Conservation (phyloP, 805 yeast genomes). For the Metschnikowia dekortorum region DNA sequence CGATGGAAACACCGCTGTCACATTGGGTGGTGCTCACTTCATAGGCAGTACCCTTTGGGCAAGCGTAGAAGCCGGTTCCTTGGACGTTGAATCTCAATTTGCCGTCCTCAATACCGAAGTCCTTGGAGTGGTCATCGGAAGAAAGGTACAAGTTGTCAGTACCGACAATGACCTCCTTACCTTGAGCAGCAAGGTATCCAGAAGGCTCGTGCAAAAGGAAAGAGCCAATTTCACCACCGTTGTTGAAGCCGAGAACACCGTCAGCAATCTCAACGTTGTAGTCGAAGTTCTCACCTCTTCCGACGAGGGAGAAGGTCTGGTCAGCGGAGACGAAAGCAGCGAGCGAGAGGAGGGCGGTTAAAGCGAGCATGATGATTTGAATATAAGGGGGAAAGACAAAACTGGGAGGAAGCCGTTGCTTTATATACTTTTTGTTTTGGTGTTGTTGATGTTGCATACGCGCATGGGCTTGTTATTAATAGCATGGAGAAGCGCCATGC, state of each 20-base stretch:
- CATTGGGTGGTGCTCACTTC: constrained; percentile 10
- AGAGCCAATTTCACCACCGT: constrained; percentile 15
- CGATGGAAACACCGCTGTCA: constrained; percentile 9
- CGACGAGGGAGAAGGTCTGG: constrained; percentile 26
- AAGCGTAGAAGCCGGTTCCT: constrained; percentile 22
- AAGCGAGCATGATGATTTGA: constrained; percentile 8
- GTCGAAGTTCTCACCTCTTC: constrained; percentile 23
- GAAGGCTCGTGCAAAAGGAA: constrained; percentile 27
- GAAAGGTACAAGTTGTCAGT: constrained; percentile 17
- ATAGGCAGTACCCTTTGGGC: constrained; percentile 19
- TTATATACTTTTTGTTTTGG: background rate
- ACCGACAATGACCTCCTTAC: constrained; percentile 16
- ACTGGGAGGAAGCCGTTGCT: background rate
- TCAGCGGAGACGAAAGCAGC: constrained; percentile 28
- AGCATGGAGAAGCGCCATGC: background rate
- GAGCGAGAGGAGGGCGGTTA: constrained; percentile 19
- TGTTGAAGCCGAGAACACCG: constrained; percentile 1
- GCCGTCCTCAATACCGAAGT: constrained; percentile 24
- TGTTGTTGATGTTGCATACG: background rate
- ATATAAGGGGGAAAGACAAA: background rate
- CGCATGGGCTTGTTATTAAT: background rate
- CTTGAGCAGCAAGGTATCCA: constrained; percentile 24
- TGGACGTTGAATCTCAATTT: constrained; percentile 22
- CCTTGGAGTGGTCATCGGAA: constrained; percentile 20
- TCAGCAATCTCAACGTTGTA: constrained; percentile 15